These are phyloP conservation scores for Collybia sp. DNA, from an alignment of 768 basidiomycete species.

Conservation along the genomic window DNA sequence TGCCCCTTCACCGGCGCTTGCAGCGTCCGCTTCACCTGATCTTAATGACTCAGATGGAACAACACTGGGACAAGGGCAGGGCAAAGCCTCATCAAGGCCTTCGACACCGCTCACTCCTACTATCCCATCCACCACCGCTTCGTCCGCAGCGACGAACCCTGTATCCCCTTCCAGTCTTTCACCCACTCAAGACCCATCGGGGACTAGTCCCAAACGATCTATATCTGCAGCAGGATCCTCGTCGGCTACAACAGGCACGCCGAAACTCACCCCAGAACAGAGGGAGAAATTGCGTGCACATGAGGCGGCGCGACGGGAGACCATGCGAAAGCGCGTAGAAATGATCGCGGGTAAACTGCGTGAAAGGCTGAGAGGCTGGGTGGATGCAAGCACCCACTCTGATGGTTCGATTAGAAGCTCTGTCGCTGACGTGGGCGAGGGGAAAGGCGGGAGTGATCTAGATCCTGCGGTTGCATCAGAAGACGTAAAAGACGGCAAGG, in stretches of 20 bases:
- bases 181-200: constrained; percentile 15
- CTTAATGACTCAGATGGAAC: too few species aligned
- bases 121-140: constrained; percentile 8
- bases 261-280: constrained; percentile 76
- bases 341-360: constrained; percentile 73
- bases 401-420: too few species aligned
- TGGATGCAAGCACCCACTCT: constrained; percentile 54
- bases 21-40: constrained; percentile 7
- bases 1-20: constrained; percentile 7
- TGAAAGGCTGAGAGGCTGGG: constrained; percentile 84
- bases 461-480: too few species aligned
- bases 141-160: too few species aligned
- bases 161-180: constrained; percentile 3
- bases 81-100: constrained; percentile 1
- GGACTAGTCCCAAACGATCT: constrained; percentile 5
- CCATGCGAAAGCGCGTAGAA: constrained; percentile 73
- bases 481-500: too few species aligned
- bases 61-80: too few species aligned
- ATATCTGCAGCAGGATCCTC: constrained; percentile 5
- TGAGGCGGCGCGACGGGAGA: constrained; percentile 76
- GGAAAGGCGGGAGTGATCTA: too few species aligned
- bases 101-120: constrained; percentile 7
- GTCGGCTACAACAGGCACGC: constrained; percentile 11
- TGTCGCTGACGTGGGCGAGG: too few species aligned
- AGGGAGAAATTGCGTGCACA: constrained; percentile 78